A percentile compares a stretch with the other conserved stretches of the same genome.
Conservation (phyloP, 176 grass and related monocot species). For the Tuctoria greenei region DNA sequence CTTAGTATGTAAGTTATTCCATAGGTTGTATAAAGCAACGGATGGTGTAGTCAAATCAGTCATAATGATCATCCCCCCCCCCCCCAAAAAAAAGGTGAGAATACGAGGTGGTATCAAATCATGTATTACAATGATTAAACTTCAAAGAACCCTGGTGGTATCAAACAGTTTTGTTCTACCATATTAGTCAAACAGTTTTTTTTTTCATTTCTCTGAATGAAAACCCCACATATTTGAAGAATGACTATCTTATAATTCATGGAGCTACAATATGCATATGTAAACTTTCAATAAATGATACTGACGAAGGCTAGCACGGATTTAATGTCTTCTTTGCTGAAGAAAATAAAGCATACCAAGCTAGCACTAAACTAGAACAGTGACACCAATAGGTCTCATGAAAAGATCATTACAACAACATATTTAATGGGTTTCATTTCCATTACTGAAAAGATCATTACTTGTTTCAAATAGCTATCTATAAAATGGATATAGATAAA, state of each 20-base stretch:
- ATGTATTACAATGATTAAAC: not conserved
- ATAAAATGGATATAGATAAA: conserved; percentile 6
- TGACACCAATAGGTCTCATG: not conserved
- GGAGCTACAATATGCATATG: not conserved
- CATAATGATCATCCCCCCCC: not conserved
- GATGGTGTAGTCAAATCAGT: not conserved
- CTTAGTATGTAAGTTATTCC: not conserved
- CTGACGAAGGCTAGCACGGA: conserved; percentile 7
- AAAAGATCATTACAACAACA: conserved; percentile 4
- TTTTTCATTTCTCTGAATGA: not conserved
- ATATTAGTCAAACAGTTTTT: not conserved
- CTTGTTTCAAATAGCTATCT: not conserved
- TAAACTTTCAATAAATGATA: not conserved
- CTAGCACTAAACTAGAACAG: conserved; percentile 3
- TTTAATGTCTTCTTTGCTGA: not conserved
- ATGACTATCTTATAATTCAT: not conserved
- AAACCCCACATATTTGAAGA: not conserved
- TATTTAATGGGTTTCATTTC: too few relatives aligned
- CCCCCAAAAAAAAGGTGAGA: not conserved
- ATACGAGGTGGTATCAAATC: conserved; percentile 1
- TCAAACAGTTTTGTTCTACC: not conserved
- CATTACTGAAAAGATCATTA: conserved; percentile 8
- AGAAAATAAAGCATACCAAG: not conserved
- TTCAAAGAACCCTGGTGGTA: not conserved
- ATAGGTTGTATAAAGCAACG: not conserved